A percentile compares a stretch with the other conserved stretches of the same genome.
Conservation (phyloP, 257 asterid species). For the Scutellaria barbata region DNA sequence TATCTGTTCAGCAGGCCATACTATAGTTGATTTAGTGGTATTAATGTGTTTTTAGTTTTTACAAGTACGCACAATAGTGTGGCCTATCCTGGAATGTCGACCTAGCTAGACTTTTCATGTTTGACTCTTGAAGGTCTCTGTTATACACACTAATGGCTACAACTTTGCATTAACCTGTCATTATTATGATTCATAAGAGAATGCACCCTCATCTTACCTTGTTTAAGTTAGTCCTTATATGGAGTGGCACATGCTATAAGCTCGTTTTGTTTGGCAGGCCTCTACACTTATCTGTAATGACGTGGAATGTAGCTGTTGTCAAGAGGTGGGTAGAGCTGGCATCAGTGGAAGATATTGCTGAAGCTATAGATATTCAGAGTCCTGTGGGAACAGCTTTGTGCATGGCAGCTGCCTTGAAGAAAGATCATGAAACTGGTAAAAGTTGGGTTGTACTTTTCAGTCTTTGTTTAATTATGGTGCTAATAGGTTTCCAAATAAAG, state of each 20-base stretch:
- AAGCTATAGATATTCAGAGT: slow-evolving; percentile 88
- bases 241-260: slow-evolving; percentile 36
- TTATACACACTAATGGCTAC: slow-evolving; percentile 16
- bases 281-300: slow-evolving; percentile 82
- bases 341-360: slow-evolving; percentile 67
- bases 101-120: neutral
- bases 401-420: slow-evolving; percentile 94
- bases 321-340: slow-evolving; percentile 94
- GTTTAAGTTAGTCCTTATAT: slow-evolving; percentile 25
- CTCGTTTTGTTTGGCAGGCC: slow-evolving; percentile 65
- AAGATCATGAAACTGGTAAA: slow-evolving; percentile 89
- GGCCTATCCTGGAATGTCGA: slow-evolving; percentile 17
- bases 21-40: slow-evolving; percentile 2
- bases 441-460: slow-evolving; percentile 23
- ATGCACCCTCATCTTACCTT: slow-evolving; percentile 6
- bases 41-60: neutral
- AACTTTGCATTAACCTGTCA: neutral
- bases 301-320: slow-evolving; percentile 95
- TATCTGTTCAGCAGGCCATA: slow-evolving; percentile 23
- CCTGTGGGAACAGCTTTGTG: slow-evolving; percentile 93
- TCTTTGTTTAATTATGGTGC: slow-evolving; percentile 17
- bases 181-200: slow-evolving; percentile 6
- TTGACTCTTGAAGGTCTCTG: slow-evolving; percentile 11
- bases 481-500: slow-evolving; percentile 30
- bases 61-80: slow-evolving; percentile 22